Percentiles rank a stretch among this genome's conserved stretches.
Conservation (phyloP, 2,329 filamentous ascomycete species). For the Pyricularia sp. region DNA sequence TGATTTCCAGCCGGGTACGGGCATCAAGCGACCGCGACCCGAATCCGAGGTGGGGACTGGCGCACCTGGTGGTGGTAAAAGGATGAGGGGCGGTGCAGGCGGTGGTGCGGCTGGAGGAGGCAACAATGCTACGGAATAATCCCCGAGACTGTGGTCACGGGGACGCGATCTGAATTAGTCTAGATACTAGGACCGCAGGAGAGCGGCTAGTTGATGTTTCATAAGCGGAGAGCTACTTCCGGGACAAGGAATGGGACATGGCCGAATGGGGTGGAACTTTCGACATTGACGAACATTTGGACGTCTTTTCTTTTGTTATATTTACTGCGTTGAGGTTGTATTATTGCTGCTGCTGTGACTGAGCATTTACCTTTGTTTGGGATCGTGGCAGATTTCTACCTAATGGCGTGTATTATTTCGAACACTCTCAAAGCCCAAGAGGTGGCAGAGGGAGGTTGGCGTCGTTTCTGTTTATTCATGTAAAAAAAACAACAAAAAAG, state of each 20-base stretch:
- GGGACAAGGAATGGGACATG: not conserved
- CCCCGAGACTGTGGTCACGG: too few species aligned
- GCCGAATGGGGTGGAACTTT: not conserved
- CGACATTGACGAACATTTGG: not conserved
- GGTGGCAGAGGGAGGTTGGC: not conserved
- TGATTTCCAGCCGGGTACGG: slow-evolving; percentile 33
- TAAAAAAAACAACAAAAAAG: not conserved
- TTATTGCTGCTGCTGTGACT: not conserved
- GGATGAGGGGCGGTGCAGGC: slow-evolving; percentile 23
- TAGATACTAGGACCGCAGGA: not conserved
- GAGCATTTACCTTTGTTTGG: not conserved
- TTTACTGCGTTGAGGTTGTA: not conserved
- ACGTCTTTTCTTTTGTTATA: not conserved
- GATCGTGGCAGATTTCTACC: not conserved
- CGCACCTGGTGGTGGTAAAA: slow-evolving; percentile 23
- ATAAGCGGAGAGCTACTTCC: not conserved
- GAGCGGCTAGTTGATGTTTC: not conserved
- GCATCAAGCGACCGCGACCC: slow-evolving; percentile 44
- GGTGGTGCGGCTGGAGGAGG: slow-evolving; percentile 8
- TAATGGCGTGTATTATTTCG: not conserved
- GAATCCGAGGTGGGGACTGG: slow-evolving; percentile 27
- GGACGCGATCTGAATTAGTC: not conserved
- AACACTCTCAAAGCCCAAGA: not conserved
- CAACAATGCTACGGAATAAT: not conserved
- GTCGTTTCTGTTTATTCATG: not conserved